phyloP scores from a whole-genome alignment of 345 rosid species.

The Anastatica hierochuntica region DNA sequence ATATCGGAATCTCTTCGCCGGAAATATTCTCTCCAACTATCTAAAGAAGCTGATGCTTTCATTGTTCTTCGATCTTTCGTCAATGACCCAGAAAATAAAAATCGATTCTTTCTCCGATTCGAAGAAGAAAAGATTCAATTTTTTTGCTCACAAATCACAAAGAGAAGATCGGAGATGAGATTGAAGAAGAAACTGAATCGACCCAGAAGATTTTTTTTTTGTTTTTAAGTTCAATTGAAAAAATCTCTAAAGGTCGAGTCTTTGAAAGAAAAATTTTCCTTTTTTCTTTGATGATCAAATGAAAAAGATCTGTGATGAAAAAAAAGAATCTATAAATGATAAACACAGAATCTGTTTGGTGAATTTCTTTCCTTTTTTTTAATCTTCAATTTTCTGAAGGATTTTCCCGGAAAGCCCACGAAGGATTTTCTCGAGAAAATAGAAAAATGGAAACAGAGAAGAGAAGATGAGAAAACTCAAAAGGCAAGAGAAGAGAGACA shows the following conservation, averaged over 20 bases:
- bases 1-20: constrained; percentile 50
- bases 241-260: neutral
- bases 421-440: constrained; percentile 20
- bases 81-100: no score
- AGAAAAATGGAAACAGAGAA: constrained; percentile 4
- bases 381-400: neutral
- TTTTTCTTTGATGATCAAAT: no score
- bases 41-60: constrained; percentile 28
- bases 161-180: no score
- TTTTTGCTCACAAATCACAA: no score
- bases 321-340: constrained; percentile 14
- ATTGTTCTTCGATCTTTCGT: no score
- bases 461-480: constrained; percentile 1
- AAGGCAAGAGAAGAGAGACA: constrained; percentile 15
- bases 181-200: neutral
- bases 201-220: neutral
- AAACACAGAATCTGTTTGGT: constrained; percentile 12
- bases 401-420: constrained; percentile 21
- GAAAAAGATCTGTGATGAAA: constrained; percentile 4
- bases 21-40: constrained; percentile 72
- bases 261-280: neutral
- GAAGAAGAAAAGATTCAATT: no score
- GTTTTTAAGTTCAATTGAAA: neutral
- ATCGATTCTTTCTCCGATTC: no score
- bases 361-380: neutral